phyloP scores from a whole-genome alignment of 371 early-diverging fungal genomes.

The Batrachochytrium dendrobatidis region DNA sequence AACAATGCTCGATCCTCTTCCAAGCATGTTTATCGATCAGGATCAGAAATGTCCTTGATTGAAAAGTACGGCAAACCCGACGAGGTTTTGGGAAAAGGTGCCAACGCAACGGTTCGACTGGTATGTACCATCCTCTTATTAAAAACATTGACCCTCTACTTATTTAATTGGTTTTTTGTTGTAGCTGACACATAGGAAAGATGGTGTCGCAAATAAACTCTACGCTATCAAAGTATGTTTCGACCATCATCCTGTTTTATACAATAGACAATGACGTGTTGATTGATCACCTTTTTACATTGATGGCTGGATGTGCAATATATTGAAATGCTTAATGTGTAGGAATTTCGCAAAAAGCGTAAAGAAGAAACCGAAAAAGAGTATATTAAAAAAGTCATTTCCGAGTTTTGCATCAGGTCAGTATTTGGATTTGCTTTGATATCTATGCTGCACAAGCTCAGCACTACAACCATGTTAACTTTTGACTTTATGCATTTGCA shows the following conservation, averaged over 20 bases:
- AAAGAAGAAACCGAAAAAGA: slow-evolving; percentile 75
- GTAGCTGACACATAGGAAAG: background rate
- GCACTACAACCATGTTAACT: no score
- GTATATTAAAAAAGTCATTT: slow-evolving; percentile 80
- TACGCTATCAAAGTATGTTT: slow-evolving; percentile 69
- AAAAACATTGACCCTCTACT: background rate
- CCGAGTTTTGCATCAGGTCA: slow-evolving; percentile 81
- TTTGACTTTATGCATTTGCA: background rate
- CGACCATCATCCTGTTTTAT: background rate
- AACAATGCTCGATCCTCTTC: background rate
- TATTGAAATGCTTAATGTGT: background rate
- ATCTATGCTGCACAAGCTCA: no score
- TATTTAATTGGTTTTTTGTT: background rate
- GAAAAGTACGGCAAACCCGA: slow-evolving; percentile 40
- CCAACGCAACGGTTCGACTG: slow-evolving; percentile 83
- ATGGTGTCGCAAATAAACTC: slow-evolving; percentile 44
- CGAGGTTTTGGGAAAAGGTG: slow-evolving; percentile 75
- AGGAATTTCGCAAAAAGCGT: slow-evolving; percentile 79
- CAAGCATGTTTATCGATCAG: background rate
- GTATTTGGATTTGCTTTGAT: background rate
- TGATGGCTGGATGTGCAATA: background rate
- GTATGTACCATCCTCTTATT: slow-evolving; percentile 15
- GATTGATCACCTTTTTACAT: background rate
- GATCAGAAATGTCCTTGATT: slow-evolving; percentile 14
- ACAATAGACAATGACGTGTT: background rate